A percentile compares a stretch with the other conserved stretches of the same genome.
These are phyloP conservation scores for Carex kokanica DNA, from an alignment of 176 grass and related monocot species.

Conservation along the genomic window DNA sequence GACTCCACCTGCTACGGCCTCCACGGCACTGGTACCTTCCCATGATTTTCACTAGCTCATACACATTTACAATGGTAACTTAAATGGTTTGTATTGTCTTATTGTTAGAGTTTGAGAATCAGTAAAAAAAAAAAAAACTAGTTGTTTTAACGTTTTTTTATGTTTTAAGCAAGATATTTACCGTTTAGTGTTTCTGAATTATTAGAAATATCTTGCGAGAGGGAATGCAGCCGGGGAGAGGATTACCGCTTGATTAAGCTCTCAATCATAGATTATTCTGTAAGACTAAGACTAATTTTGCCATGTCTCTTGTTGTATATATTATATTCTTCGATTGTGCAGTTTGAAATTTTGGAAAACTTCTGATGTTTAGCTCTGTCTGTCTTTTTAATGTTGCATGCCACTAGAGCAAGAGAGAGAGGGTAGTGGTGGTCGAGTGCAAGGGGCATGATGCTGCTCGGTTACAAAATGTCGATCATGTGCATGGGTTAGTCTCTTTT, in stretches of 20 bases:
- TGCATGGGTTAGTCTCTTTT: conserved; percentile 56
- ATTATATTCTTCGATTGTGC: conserved; percentile 7
- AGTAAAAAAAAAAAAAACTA: neutral
- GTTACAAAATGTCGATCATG: conserved; percentile 73
- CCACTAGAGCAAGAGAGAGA: conserved; percentile 61
- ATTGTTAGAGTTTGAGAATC: neutral
- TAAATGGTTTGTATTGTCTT: neutral
- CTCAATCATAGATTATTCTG: conserved; percentile 76
- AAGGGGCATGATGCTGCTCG: conserved; percentile 96
- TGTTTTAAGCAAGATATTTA: conserved; percentile 16
- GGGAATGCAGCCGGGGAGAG: conserved; percentile 94
- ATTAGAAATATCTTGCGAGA: conserved; percentile 82
- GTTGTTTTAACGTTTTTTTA: neutral
- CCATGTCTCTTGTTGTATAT: conserved; percentile 17
- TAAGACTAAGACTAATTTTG: conserved; percentile 34
- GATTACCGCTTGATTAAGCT: conserved; percentile 96
- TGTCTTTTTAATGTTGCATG: neutral
- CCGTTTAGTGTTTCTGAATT: conserved; percentile 24
- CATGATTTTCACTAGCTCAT: neutral
- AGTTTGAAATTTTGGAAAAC: conserved; percentile 4
- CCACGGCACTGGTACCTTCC: conserved; percentile 62
- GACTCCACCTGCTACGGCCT: conserved; percentile 87
- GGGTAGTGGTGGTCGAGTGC: conserved; percentile 81
- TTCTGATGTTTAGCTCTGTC: neutral
- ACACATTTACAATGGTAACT: neutral